Conservation (phyloP, 768 basidiomycete species). For the Rhodosporidiobolus sp. region DNA sequence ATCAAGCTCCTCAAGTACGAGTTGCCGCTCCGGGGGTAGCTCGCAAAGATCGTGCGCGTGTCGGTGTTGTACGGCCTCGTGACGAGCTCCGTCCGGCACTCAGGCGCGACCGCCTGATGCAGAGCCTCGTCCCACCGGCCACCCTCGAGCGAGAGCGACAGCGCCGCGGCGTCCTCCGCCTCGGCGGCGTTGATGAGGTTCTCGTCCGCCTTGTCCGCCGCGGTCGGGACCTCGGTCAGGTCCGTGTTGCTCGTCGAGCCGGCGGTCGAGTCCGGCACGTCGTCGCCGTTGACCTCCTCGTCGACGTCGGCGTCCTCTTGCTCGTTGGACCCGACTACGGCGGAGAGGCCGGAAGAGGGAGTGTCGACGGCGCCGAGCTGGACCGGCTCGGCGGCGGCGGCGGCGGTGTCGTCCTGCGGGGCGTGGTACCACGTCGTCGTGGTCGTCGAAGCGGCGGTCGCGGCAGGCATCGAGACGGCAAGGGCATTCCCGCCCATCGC, state of each 20-base stretch:
- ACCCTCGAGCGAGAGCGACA: constrained; percentile 12
- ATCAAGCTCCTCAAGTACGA: constrained; percentile 31
- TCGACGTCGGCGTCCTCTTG: not conserved
- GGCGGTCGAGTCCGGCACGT: not conserved
- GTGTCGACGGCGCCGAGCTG: not conserved
- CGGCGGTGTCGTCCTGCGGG: too few relatives aligned
- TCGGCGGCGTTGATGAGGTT: not conserved
- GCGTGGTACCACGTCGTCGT: not conserved
- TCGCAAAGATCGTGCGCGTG: constrained; percentile 20
- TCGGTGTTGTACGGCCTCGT: constrained; percentile 1
- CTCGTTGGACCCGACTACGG: constrained; percentile 1
- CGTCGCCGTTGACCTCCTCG: not conserved
- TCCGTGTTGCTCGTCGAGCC: not conserved
- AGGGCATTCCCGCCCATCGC: not conserved
- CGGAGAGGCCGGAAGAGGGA: not conserved
- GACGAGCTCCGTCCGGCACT: constrained; percentile 16
- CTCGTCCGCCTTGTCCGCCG: not conserved
- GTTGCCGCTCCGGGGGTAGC: constrained; percentile 37
- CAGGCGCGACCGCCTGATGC: constrained; percentile 16
- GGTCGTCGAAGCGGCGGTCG: not conserved
- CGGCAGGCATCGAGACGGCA: too few relatives aligned
- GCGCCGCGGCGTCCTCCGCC: constrained; percentile 18
- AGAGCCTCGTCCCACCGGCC: constrained; percentile 27
- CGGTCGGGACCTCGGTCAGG: not conserved
- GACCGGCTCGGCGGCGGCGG: not conserved